Conservation (phyloP, 208 protist species). For the Leishmania turanica region DNA sequence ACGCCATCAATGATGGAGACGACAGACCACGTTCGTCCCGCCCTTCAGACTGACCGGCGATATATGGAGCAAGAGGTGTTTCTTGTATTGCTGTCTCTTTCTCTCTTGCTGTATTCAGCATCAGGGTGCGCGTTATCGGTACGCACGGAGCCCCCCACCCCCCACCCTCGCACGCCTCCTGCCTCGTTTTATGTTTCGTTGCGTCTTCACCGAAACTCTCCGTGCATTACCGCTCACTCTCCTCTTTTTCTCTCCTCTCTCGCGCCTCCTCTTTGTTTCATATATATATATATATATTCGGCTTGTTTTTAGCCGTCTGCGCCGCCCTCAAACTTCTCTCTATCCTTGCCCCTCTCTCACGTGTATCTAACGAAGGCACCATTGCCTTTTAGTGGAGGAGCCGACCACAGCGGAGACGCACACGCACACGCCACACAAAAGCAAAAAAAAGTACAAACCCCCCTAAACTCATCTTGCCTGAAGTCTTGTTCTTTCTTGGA, state of each 20-base stretch:
- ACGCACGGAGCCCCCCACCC: too few species aligned
- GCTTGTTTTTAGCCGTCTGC: not conserved
- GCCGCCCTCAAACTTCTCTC: not conserved
- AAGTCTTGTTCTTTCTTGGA: not conserved
- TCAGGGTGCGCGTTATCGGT: not conserved
- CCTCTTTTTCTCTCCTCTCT: not conserved
- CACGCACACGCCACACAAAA: not conserved
- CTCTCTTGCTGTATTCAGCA: not conserved
- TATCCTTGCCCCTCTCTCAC: not conserved
- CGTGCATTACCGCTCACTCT: not conserved
- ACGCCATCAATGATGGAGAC: not conserved
- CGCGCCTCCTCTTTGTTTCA: not conserved
- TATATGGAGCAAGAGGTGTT: not conserved
- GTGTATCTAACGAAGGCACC: not conserved
- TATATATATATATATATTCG: not conserved
- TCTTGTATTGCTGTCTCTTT: not conserved
- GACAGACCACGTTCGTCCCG: not conserved
- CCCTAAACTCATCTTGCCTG: not conserved
- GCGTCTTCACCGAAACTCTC: not conserved
- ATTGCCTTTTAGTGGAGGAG: not conserved
- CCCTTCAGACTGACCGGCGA: not conserved
- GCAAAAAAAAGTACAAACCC: not conserved
- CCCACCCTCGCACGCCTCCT: not conserved
- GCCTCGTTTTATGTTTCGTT: not conserved
- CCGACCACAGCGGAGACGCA: not conserved